Evolutionary conservation across 495 filamentous ascomycete species (phyloP).

Genomic region (Neurospora tetrasperma): DNA sequence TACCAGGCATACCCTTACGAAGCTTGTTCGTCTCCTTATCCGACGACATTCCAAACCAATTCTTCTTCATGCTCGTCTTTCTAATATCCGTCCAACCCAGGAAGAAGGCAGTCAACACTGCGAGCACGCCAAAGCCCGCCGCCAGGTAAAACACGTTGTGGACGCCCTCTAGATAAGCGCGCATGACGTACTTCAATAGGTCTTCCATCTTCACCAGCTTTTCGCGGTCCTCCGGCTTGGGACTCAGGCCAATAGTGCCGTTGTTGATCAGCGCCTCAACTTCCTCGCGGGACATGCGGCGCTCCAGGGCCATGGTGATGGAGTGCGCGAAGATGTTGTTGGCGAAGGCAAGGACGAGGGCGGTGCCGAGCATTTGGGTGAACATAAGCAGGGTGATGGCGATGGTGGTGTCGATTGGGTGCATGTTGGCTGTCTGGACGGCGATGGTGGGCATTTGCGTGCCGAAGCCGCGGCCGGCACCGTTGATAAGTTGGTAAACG

Average conservation of each 20-base stretch:
- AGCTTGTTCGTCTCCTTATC: not conserved
- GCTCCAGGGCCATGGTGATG: constrained; percentile 3
- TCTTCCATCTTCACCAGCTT: not conserved
- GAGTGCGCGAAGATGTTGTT: constrained; percentile 52
- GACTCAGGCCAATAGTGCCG: not conserved
- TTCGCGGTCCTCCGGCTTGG: not conserved
- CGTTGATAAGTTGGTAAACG: constrained; percentile 56
- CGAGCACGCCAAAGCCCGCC: constrained; percentile 4
- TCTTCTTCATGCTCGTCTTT: constrained; percentile 6
- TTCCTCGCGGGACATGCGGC: not conserved
- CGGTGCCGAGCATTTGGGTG: constrained; percentile 48
- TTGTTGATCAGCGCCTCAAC: not conserved
- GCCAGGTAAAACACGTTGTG: constrained; percentile 13
- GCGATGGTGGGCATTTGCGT: constrained; percentile 47
- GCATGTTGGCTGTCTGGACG: constrained; percentile 36
- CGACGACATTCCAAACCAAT: not conserved
- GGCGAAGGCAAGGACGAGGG: constrained; percentile 48
- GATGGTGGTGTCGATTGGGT: constrained; percentile 42
- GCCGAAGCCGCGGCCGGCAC: constrained; percentile 52
- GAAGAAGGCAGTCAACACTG: constrained; percentile 9
- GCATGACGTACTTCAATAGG: not conserved
- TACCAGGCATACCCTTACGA: not conserved
- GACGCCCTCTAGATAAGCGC: not conserved
- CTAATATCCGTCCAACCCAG: constrained; percentile 17
- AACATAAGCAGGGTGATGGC: constrained; percentile 54